Evolutionary conservation across 1,284 basidiomycete genomes (phyloP), one percentile per base, ranked within the genome.

Genomic region (Microbotryum violaceum): DNA sequence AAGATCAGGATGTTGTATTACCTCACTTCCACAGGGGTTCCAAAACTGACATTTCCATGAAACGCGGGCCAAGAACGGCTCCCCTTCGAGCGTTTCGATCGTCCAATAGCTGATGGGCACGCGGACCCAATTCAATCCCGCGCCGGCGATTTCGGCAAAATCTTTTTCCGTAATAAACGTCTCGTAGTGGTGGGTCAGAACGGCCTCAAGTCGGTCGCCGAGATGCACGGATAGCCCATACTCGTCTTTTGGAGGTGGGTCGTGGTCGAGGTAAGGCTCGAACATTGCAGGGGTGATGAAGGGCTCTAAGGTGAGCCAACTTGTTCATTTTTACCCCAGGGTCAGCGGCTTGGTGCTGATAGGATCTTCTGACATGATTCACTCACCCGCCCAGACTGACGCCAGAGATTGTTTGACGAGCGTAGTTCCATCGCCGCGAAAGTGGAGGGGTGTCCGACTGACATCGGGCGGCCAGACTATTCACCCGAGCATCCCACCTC

Each of bases 131-230:
- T 79, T 79, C 33, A 93, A 78, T 27, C 91, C 91, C 7, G 91
- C 90, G 4, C 83, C 85, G 23, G 88, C 89, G 56, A 94, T 93
- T 71, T 88, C 79, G 16, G 87, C 88, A 71, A 94, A 85, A 76
- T 93, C 91, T 72, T 85, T 75, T 73, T 93, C 91, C 27, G 90
- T 92, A 62, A 90, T 85, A 74, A 91, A 91, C 0, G 85, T 88
- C 58, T 82, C 77, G 73, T 91, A 91, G 73, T 92, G 89, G 21
- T 84, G 78, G 74, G 87, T 86, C 23, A 67, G 60, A 8, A 57
- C 53, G 21, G 56, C 46, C 70, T 72, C 72, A 18, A 77, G 69
- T 61, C 92, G 85, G 47, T 78, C 79, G 31, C 81, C 80, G 85
- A 89, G 88, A 55, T 79, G 77, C 49, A 77, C 72, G 63, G 81